Percentiles rank a stretch among this genome's conserved stretches.
Conservation (phyloP, 2,329 filamentous ascomycete species). For the Ophiostoma sp. region DNA sequence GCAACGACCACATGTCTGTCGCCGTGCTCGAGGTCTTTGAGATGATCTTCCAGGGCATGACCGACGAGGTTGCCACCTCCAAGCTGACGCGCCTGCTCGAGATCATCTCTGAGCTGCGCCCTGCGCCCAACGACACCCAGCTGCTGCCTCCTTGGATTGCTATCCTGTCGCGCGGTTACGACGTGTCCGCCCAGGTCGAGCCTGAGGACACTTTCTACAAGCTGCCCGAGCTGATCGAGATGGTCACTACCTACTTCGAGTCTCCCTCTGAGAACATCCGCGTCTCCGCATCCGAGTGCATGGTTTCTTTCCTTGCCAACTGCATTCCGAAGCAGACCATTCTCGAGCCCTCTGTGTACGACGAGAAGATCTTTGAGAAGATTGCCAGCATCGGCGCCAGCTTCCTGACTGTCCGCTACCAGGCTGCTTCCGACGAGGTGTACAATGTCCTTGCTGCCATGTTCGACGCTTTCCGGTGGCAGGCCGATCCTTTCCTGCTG, state of each 20-base stretch:
- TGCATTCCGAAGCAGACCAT: slow-evolving; percentile 80
- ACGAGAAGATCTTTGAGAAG: slow-evolving; percentile 83
- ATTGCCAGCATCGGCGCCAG: slow-evolving; percentile 67
- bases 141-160: slow-evolving; percentile 95
- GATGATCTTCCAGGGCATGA: slow-evolving; percentile 89
- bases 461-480: slow-evolving; percentile 83
- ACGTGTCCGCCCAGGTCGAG: slow-evolving; percentile 82
- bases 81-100: slow-evolving; percentile 87
- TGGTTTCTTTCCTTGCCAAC: slow-evolving; percentile 88
- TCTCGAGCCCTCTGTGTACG: slow-evolving; percentile 82
- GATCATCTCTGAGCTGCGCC: slow-evolving; percentile 85
- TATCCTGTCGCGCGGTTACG: slow-evolving; percentile 88
- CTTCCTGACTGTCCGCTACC: slow-evolving; percentile 82
- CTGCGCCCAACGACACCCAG: slow-evolving; percentile 88
- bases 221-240: slow-evolving; percentile 74
- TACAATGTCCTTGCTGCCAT: slow-evolving; percentile 84
- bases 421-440: slow-evolving; percentile 89
- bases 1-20: slow-evolving; percentile 94
- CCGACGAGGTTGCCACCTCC: slow-evolving; percentile 77
- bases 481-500: slow-evolving; percentile 69
- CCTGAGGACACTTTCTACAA: slow-evolving; percentile 90
- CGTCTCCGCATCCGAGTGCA: slow-evolving; percentile 87
- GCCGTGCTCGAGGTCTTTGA: slow-evolving; percentile 96
- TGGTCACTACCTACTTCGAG: slow-evolving; percentile 75
- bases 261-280: slow-evolving; percentile 90